phyloP scores from a whole-genome alignment of 345 rosid species.

The Rhodomyrtus tomentosa region DNA sequence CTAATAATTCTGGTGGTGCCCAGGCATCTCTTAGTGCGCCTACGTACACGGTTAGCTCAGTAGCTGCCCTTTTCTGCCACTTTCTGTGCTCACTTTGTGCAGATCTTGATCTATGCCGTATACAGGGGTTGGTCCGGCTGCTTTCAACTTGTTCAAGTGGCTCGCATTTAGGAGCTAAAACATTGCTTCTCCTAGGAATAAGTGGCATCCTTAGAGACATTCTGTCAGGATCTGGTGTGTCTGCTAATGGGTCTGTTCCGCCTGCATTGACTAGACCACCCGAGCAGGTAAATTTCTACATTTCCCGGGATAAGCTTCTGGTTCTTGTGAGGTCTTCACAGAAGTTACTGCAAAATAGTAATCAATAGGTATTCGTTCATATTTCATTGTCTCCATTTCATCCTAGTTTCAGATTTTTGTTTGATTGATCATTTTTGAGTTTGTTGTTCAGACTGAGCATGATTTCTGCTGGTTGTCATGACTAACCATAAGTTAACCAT shows the following conservation, averaged over 20 bases:
- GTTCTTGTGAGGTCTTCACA: not conserved
- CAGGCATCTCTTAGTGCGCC: conserved; percentile 88
- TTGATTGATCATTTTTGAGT: not conserved
- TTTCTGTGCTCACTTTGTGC: conserved; percentile 1
- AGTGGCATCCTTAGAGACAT: conserved; percentile 93
- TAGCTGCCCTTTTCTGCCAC: not conserved
- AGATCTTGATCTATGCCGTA: conserved; percentile 13
- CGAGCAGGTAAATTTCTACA: conserved; percentile 56
- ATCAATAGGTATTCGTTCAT: not conserved
- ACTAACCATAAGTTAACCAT: not conserved
- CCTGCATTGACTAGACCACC: conserved; percentile 92
- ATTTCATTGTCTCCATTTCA: not conserved
- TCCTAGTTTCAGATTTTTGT: not conserved
- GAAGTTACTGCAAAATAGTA: not conserved
- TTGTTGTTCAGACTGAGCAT: not conserved
- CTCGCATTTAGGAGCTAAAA: conserved; percentile 88
- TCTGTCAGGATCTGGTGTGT: conserved; percentile 75
- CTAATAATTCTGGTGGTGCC: conserved; percentile 88
- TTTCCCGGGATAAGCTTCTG: not conserved
- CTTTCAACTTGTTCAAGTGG: conserved; percentile 99
- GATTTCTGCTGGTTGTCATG: not conserved
- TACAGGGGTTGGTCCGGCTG: conserved; percentile 90
- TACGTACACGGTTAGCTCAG: conserved; percentile 68
- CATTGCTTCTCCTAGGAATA: conserved; percentile 85
- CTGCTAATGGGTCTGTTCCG: conserved; percentile 73